Conservation (phyloP, 108 stramenopile species). For the Nannochloropsis oceanica region DNA sequence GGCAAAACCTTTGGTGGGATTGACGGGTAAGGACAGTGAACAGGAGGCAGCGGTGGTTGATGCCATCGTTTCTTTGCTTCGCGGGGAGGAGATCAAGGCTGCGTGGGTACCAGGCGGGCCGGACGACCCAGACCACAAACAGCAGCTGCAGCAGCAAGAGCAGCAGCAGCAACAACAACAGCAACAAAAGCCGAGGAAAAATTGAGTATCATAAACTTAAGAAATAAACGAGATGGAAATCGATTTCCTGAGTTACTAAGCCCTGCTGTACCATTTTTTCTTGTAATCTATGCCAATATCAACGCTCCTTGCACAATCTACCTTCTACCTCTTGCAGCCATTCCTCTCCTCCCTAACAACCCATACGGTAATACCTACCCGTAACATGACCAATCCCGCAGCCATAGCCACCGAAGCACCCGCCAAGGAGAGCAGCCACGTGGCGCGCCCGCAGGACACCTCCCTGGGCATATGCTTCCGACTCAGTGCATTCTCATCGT, state of each 20-base stretch:
- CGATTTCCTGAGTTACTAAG: too few relatives aligned
- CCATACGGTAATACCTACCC: not conserved
- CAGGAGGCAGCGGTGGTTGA: not conserved
- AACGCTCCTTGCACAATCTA: too few relatives aligned
- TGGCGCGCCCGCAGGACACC: not conserved
- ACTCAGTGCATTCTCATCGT: not conserved
- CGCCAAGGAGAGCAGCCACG: not conserved
- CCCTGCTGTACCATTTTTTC: too few relatives aligned
- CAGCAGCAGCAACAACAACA: not conserved
- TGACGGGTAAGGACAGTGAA: not conserved
- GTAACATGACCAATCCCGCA: not conserved
- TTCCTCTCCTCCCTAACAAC: not conserved
- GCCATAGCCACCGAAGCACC: not conserved
- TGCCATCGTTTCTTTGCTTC: not conserved
- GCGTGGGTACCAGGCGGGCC: not conserved
- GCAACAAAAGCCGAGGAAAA: too few relatives aligned
- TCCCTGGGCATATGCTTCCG: not conserved
- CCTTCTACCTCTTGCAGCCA: not conserved
- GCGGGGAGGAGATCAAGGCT: not conserved
- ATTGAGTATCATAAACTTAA: too few relatives aligned
- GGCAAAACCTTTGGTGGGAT: not conserved
- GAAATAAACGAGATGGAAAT: too few relatives aligned
- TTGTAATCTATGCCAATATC: too few relatives aligned
- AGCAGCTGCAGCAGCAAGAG: not conserved
- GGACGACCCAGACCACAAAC: not conserved